Base-by-base conservation (phyloP, 192 early-diverging fungal species). In the Coemansia sp. region DNA sequence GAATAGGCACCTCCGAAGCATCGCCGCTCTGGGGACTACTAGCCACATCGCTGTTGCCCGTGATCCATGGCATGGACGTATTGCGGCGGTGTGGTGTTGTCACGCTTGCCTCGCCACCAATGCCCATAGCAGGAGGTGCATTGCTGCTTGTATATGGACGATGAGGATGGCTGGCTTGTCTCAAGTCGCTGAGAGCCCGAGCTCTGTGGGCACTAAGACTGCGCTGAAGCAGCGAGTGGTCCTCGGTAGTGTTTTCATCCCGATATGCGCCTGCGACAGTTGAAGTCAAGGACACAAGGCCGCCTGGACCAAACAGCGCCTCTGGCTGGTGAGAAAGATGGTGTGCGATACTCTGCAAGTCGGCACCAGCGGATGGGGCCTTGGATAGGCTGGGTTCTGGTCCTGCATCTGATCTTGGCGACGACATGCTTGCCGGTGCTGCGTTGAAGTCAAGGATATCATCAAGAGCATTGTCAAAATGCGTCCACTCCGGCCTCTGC, bases 61-160 rank as follows among this genome's bases (percentile, higher is more conserved):
- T 57, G 8, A 65, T 2, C 78, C 78, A 80, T 0, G 78, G 79
- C 79, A 82, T 68, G 10, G 79, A 82, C 12, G 75, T 71, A 60
- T 82, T 77, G 10, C 79, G 74, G 37, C 74, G 66, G 40, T 82
- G 79, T 51, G 55, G 11, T 5, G 67, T 59, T 4, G 41, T 18
- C 6, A 19, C 41, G 32, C 41, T 18, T 37, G 36, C 46, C 0
- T 36, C 58, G 15, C 61, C 58, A 3, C 39, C 49, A 26, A 52
- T 41, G n/a, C 47, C 8, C 51, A 54, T 26, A 26, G 32, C 60
- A 55, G 45, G 41, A 6, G 45, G 41, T 6, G 41, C 62, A 41
- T 36, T 22, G 0, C 47, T 65, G 12, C 43, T 40, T 3, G 67
- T 71, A 11, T 52, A n/a, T 8, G 65, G 58, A 4, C 69, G 78